Conservation (phyloP, 2,329 filamentous ascomycete species). For the Fusarium sp. region DNA sequence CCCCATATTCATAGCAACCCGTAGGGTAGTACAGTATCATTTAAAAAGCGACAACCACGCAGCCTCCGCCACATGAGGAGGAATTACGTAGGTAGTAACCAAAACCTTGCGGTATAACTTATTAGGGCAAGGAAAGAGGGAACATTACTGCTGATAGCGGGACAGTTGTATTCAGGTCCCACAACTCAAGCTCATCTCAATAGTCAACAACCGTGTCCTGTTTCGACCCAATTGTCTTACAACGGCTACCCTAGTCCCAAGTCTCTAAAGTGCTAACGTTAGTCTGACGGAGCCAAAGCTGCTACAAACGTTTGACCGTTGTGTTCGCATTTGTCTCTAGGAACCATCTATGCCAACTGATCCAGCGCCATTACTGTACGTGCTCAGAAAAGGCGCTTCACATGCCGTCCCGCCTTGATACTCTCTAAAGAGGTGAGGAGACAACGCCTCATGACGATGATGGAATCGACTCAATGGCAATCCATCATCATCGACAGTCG, state of each 20-base stretch:
- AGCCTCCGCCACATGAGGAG: neutral
- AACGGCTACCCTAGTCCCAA: constrained; percentile 3
- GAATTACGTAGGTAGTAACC: too few relatives aligned
- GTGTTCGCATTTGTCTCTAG: constrained; percentile 22
- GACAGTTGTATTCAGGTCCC: neutral
- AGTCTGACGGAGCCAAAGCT: constrained; percentile 22
- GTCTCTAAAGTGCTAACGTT: constrained; percentile 7
- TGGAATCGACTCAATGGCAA: constrained; percentile 33
- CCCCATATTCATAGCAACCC: neutral
- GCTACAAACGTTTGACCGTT: constrained; percentile 35
- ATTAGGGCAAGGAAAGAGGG: neutral
- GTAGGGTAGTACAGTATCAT: neutral
- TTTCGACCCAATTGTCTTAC: constrained; percentile 20
- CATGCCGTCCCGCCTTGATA: constrained; percentile 8
- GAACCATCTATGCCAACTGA: constrained; percentile 11
- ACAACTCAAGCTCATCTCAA: constrained; percentile 5
- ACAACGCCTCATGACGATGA: constrained; percentile 14
- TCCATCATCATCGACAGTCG: constrained; percentile 31
- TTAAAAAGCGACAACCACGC: neutral
- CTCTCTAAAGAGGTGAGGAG: constrained; percentile 6
- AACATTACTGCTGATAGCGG: neutral
- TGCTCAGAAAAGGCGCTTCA: constrained; percentile 7
- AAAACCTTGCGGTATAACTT: neutral
- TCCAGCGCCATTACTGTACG: constrained; percentile 3
- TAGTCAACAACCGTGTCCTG: constrained; percentile 8